These are phyloP conservation scores for Priceomyces carsonii DNA, from an alignment of 805 yeast species.

Conservation along the genomic window DNA sequence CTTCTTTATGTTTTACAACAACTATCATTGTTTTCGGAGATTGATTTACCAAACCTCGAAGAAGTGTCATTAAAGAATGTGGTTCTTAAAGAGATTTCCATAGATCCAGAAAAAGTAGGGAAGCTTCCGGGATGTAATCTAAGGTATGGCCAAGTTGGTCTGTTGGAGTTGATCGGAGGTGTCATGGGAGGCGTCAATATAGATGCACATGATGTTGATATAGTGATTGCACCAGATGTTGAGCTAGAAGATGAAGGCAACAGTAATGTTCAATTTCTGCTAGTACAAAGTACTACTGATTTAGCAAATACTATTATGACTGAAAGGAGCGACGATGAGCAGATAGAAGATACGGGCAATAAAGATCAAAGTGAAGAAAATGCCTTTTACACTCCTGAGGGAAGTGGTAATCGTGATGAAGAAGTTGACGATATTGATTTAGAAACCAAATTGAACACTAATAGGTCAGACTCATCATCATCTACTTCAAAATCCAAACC, in stretches of 20 bases:
- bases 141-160: slow-evolving; percentile 59
- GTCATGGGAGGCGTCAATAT: slow-evolving; percentile 72
- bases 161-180: slow-evolving; percentile 58
- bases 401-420: background rate
- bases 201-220: slow-evolving; percentile 54
- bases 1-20: slow-evolving; percentile 79
- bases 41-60: slow-evolving; percentile 79
- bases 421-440: background rate
- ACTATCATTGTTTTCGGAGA: slow-evolving; percentile 75
- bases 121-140: slow-evolving; percentile 63
- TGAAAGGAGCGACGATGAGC: slow-evolving; percentile 20
- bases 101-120: slow-evolving; percentile 70
- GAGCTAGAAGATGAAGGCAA: slow-evolving; percentile 29
- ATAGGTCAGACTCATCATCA: slow-evolving; percentile 9
- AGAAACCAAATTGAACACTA: background rate
- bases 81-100: slow-evolving; percentile 57
- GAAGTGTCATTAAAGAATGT: slow-evolving; percentile 63
- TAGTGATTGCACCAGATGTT: slow-evolving; percentile 39
- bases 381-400: background rate
- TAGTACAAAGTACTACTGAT: slow-evolving; percentile 74
- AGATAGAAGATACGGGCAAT: slow-evolving; percentile 11
- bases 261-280: slow-evolving; percentile 45
- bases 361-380: slow-evolving; percentile 8
- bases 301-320: slow-evolving; percentile 62
- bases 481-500: slow-evolving; percentile 21